These are phyloP conservation scores for Kitagawia praeruptora DNA, from an alignment of 129 eudicot genomes.

Conservation along the genomic window DNA sequence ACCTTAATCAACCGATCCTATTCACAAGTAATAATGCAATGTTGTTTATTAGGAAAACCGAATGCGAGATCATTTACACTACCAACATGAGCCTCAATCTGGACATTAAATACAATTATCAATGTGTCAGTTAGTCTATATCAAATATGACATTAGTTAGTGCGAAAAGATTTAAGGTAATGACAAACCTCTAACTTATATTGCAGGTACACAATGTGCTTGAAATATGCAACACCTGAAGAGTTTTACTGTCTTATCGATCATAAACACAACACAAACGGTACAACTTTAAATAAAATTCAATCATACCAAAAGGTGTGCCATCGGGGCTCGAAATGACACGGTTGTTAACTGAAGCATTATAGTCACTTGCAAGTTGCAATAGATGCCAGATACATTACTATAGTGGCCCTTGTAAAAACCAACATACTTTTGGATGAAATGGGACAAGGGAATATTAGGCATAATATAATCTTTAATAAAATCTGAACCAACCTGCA, in stretches of 20 bases:
- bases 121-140: background rate
- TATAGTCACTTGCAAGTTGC: slow-evolving; percentile 44
- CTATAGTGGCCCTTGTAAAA: background rate
- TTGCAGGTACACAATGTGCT: slow-evolving; percentile 62
- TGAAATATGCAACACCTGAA: slow-evolving; percentile 83
- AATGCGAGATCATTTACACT: slow-evolving; percentile 89
- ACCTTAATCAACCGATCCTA: slow-evolving; percentile 85
- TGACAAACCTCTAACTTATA: slow-evolving; percentile 72
- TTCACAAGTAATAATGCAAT: slow-evolving; percentile 72
- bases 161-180: background rate
- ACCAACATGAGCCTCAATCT: slow-evolving; percentile 93
- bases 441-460: background rate
- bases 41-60: slow-evolving; percentile 64
- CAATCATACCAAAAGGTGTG: slow-evolving; percentile 45
- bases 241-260: background rate
- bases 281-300: background rate
- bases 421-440: slow-evolving; percentile 1
- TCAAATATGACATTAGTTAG: slow-evolving; percentile 6
- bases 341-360: slow-evolving; percentile 66
- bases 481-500: slow-evolving; percentile 42
- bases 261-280: background rate
- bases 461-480: background rate
- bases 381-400: slow-evolving; percentile 43
- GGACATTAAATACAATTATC: slow-evolving; percentile 16
- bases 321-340: slow-evolving; percentile 85